A percentile compares a stretch with the other conserved stretches of the same genome.
These are phyloP conservation scores for Conidiobolus incongruus DNA, from an alignment of 371 early-diverging fungal genomes.

Conservation along the genomic window DNA sequence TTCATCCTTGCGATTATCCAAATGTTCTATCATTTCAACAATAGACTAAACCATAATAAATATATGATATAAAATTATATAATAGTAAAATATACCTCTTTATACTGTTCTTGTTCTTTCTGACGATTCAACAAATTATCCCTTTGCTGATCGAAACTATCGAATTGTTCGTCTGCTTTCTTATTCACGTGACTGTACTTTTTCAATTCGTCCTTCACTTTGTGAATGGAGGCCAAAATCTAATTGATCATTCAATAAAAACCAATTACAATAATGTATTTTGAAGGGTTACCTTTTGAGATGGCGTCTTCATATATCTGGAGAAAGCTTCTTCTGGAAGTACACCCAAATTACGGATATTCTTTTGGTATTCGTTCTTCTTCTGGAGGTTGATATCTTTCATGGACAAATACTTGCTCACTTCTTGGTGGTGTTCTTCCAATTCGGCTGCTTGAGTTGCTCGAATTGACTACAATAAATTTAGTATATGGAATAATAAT, in stretches of 20 bases:
- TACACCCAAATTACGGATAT: conserved; percentile 85
- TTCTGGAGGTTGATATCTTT: conserved; percentile 48
- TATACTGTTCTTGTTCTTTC: conserved; percentile 65
- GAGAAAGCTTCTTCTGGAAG: conserved; percentile 88
- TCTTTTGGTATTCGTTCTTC: conserved; percentile 67
- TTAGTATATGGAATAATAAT: too few species aligned
- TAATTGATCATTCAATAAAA: conserved; percentile 1
- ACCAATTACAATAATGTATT: background rate
- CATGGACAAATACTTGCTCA: conserved; percentile 55
- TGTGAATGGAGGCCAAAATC: conserved; percentile 50
- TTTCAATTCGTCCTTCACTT: conserved; percentile 61
- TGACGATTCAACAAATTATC: conserved; percentile 61
- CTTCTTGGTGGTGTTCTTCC: conserved; percentile 28
- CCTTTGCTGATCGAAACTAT: conserved; percentile 73
- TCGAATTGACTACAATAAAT: too few species aligned
- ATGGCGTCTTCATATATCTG: conserved; percentile 23
- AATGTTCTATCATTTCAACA: conserved; percentile 53
- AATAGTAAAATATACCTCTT: conserved; percentile 19
- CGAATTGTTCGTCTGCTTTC: conserved; percentile 92
- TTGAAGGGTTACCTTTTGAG: conserved; percentile 18
- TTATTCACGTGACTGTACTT: conserved; percentile 89
- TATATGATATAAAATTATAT: background rate
- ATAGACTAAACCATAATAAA: conserved; percentile 35
- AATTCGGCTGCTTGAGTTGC: too few species aligned
- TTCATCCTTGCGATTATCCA: conserved; percentile 92